A percentile compares a stretch with the other conserved stretches of the same genome.
Evolutionary conservation across 2,329 filamentous ascomycete genomes (phyloP).

Genomic region (Pseudogymnoascus sp.): DNA sequence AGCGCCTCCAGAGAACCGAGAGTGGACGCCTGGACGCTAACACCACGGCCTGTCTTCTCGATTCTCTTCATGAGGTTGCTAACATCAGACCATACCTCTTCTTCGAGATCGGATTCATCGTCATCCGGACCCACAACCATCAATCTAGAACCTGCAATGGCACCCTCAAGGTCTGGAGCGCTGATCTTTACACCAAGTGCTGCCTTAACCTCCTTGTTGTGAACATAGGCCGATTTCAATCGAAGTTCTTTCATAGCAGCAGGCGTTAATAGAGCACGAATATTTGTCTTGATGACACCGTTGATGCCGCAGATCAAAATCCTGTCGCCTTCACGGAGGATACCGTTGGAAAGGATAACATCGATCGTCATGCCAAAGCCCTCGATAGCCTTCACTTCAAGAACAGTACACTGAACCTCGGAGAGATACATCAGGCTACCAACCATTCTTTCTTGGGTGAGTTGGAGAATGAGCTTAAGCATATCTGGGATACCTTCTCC

Average conservation of each 20-base stretch:
- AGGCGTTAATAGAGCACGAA: constrained; percentile 86
- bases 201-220: constrained; percentile 99
- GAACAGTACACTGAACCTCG: constrained; percentile 93
- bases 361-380: constrained; percentile 98
- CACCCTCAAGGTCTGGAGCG: constrained; percentile 87
- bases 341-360: constrained; percentile 91
- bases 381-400: constrained; percentile 98
- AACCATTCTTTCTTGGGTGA: constrained; percentile 97
- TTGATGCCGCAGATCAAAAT: constrained; percentile 96
- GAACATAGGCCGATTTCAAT: constrained; percentile 91
- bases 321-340: constrained; percentile 85
- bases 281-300: constrained; percentile 89
- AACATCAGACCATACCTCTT: constrained; percentile 93
- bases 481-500: constrained; percentile 98
- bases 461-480: constrained; percentile 85
- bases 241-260: constrained; percentile 89
- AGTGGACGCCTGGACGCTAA: constrained; percentile 94
- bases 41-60: constrained; percentile 84
- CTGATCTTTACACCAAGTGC: constrained; percentile 98
- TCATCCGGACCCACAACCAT: constrained; percentile 92
- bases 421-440: constrained; percentile 96
- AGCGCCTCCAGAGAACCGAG: constrained; percentile 93
- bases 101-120: constrained; percentile 92
- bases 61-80: constrained; percentile 86
- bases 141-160: constrained; percentile 91